A percentile compares a stretch with the other conserved stretches of the same genome.
These are phyloP conservation scores for Tetrapisispora fleetii DNA, from an alignment of 805 yeast genomes.

Conservation along the genomic window DNA sequence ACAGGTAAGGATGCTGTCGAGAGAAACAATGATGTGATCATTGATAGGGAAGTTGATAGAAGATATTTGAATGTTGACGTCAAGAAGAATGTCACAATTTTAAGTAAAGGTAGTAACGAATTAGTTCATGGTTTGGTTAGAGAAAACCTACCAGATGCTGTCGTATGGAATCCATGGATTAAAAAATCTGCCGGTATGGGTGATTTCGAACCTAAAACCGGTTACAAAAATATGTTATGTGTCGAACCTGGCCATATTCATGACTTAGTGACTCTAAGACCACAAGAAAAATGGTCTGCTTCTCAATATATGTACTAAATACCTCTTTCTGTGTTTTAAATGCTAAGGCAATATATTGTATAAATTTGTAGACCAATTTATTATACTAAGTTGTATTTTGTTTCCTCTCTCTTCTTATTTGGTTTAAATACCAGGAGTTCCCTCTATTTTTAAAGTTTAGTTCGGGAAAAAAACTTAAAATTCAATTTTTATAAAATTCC, in stretches of 20 bases:
- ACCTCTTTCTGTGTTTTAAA: no score
- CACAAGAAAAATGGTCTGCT: conserved; percentile 73
- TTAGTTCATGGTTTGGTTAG: conserved; percentile 58
- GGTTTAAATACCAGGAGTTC: no score
- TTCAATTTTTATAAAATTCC: no score
- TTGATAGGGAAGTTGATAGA: conserved; percentile 73
- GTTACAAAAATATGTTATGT: conserved; percentile 79
- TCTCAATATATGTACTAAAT: conserved; percentile 36
- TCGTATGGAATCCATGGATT: conserved; percentile 97
- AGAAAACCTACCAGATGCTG: conserved; percentile 50
- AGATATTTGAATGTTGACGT: conserved; percentile 55
- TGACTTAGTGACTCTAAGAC: conserved; percentile 47
- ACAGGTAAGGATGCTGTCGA: conserved; percentile 49
- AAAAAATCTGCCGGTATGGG: conserved; percentile 68
- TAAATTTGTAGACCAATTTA: neutral
- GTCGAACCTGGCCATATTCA: conserved; percentile 85
- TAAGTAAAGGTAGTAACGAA: conserved; percentile 55
- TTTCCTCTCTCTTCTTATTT: no score
- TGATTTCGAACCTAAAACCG: conserved; percentile 77
- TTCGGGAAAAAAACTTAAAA: neutral
- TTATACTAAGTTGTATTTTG: neutral
- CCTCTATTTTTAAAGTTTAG: no score
- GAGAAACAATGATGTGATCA: conserved; percentile 56
- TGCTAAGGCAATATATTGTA: no score
- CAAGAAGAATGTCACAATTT: conserved; percentile 48